These are phyloP conservation scores for Tuber borchii DNA, from an alignment of 495 filamentous ascomycete genomes.

Conservation along the genomic window DNA sequence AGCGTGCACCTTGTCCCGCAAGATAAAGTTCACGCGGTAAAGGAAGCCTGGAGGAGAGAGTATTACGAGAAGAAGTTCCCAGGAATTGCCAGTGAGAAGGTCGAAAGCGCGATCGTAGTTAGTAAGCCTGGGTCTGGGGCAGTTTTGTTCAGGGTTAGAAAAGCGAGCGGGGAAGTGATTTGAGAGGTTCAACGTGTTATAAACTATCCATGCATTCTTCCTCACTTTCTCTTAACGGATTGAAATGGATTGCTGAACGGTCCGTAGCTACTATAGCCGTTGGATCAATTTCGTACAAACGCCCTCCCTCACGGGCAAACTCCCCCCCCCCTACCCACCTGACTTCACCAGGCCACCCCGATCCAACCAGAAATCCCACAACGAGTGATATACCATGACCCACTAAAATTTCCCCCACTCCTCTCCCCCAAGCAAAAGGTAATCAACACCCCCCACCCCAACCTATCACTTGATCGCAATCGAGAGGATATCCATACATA, in stretches of 20 bases:
- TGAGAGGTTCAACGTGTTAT: not conserved
- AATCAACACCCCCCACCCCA: not conserved
- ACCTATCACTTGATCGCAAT: not conserved
- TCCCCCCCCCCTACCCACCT: not conserved
- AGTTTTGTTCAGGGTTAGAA: slow-evolving; percentile 36
- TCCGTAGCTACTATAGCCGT: not conserved
- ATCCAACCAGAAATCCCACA: not conserved
- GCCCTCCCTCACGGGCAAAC: not conserved
- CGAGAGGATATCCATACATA: not conserved
- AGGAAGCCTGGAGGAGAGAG: slow-evolving; percentile 63
- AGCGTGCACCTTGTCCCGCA: slow-evolving; percentile 86
- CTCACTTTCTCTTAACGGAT: not conserved
- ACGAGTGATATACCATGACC: not conserved
- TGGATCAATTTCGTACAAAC: not conserved
- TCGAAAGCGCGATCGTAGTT: slow-evolving; percentile 75
- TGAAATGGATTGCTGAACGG: not conserved
- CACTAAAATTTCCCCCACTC: not conserved
- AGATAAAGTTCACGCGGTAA: slow-evolving; percentile 76
- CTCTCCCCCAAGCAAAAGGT: not conserved
- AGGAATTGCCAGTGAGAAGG: slow-evolving; percentile 63
- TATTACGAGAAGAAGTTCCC: slow-evolving; percentile 74
- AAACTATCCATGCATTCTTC: not conserved
- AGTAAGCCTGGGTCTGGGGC: slow-evolving; percentile 71
- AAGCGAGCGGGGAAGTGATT: not conserved
- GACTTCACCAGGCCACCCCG: no score